Evolutionary conservation across 441 rosid species (phyloP).

Genomic region (Viola pubescens): DNA sequence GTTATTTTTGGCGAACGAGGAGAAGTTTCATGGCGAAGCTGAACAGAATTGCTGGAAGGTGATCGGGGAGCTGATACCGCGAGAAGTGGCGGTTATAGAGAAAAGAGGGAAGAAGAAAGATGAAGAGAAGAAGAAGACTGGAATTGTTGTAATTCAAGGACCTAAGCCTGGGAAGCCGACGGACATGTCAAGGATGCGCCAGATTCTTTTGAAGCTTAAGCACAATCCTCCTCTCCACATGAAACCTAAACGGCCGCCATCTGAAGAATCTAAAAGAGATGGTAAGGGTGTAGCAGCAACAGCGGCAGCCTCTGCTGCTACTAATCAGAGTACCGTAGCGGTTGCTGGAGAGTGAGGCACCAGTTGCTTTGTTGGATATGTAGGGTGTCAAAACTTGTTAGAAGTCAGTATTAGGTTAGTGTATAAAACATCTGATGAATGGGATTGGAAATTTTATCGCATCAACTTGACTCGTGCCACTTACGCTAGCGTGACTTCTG

Average conservation of each 20-base stretch:
- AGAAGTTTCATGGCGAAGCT: constrained; percentile 80
- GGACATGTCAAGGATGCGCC: constrained; percentile 79
- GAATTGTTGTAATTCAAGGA: constrained; percentile 54
- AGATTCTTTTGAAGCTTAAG: constrained; percentile 63
- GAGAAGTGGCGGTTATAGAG: constrained; percentile 67
- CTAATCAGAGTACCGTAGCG: constrained; percentile 15
- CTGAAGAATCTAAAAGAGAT: constrained; percentile 34
- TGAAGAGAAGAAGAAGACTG: constrained; percentile 53
- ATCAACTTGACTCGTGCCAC: too few relatives aligned
- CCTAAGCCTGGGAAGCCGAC: constrained; percentile 95
- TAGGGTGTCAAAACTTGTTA: constrained; percentile 10
- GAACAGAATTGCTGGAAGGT: constrained; percentile 84
- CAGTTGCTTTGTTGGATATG: constrained; percentile 6
- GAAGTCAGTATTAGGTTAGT: background rate
- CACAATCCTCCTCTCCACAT: constrained; percentile 69
- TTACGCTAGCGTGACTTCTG: too few relatives aligned
- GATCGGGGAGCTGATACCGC: constrained; percentile 71
- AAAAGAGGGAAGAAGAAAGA: constrained; percentile 70
- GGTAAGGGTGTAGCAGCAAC: constrained; percentile 16
- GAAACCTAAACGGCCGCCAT: constrained; percentile 49
- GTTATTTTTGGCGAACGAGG: constrained; percentile 63
- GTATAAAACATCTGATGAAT: too few relatives aligned
- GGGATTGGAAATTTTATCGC: too few relatives aligned
- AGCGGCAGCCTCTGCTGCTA: constrained; percentile 11
- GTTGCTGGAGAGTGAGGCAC: constrained; percentile 20